A percentile compares a stretch with the other conserved stretches of the same genome.
Evolutionary conservation across 2,329 filamentous ascomycete species (phyloP).

Genomic region (Myriosclerotinia scirpicola): DNA sequence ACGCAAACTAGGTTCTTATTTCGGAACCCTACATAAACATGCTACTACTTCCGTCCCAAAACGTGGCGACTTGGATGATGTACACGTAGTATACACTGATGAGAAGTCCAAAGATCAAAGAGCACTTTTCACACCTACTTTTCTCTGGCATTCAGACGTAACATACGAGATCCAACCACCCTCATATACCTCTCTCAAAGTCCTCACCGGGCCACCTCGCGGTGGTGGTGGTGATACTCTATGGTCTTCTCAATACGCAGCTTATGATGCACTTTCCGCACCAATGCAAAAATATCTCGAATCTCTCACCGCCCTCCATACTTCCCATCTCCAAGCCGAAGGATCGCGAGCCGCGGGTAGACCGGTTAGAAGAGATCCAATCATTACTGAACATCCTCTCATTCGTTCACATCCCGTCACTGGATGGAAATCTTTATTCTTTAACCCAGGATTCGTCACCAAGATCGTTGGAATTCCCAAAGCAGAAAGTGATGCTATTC

Average conservation of each 20-base stretch:
- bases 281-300: constrained; percentile 59
- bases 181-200: constrained; percentile 56
- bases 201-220: constrained; percentile 53
- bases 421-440: constrained; percentile 61
- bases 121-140: constrained; percentile 54
- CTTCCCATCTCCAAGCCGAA: constrained; percentile 54
- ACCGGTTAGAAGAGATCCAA: constrained; percentile 52
- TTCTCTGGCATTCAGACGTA: constrained; percentile 48
- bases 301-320: constrained; percentile 55
- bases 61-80: constrained; percentile 52
- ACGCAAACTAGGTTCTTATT: constrained; percentile 52
- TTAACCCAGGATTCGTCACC: constrained; percentile 58
- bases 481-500: constrained; percentile 53
- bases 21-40: constrained; percentile 55
- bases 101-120: constrained; percentile 54
- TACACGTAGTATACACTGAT: constrained; percentile 56
- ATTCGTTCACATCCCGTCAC: constrained; percentile 61
- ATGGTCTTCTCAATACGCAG: constrained; percentile 58
- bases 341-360: constrained; percentile 42
- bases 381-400: constrained; percentile 56
- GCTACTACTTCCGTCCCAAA: constrained; percentile 54
- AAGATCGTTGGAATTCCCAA: constrained; percentile 59
- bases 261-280: constrained; percentile 56
- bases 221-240: constrained; percentile 58
- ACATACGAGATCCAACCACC: constrained; percentile 59